A percentile compares a stretch with the other conserved stretches of the same genome.
Evolutionary conservation across 208 protist species (phyloP).

Genomic region (Trypanosomatidae sp.): DNA sequence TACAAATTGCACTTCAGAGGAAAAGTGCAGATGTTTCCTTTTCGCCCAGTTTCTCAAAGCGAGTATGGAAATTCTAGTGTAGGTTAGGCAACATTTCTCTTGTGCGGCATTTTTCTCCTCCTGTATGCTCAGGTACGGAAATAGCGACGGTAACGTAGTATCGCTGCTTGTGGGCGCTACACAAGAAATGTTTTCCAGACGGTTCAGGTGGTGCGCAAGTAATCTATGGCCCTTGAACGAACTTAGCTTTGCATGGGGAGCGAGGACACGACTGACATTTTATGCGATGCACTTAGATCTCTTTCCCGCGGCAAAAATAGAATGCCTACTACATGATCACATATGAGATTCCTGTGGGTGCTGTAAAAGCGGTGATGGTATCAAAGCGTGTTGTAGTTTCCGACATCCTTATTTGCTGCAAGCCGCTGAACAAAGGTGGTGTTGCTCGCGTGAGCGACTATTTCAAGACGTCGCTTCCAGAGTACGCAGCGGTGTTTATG

Average conservation of each 20-base stretch:
- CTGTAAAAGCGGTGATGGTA: constrained; percentile 30
- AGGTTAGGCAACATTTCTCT: constrained; percentile 13
- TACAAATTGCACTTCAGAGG: not conserved
- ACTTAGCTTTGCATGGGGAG: constrained; percentile 71
- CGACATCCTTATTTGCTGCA: constrained; percentile 38
- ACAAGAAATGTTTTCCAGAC: constrained; percentile 42
- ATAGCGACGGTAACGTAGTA: constrained; percentile 55
- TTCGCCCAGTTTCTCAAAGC: not conserved
- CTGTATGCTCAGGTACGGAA: constrained; percentile 55
- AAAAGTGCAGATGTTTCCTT: not conserved
- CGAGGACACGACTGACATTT: constrained; percentile 76
- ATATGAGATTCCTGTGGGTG: constrained; percentile 32
- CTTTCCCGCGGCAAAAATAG: constrained; percentile 21
- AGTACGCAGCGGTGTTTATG: constrained; percentile 58
- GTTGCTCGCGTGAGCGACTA: constrained; percentile 40
- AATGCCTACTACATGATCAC: constrained; percentile 22
- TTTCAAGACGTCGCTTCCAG: constrained; percentile 23
- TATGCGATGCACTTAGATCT: constrained; percentile 54
- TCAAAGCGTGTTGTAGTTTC: constrained; percentile 24
- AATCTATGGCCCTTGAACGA: constrained; percentile 70
- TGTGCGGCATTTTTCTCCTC: no score
- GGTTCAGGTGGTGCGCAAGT: constrained; percentile 55
- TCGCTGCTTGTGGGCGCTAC: constrained; percentile 40
- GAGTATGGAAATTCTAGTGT: constrained; percentile 19
- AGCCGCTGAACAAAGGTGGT: constrained; percentile 41